Evolutionary conservation across 257 asterid species (phyloP), one percentile per base, ranked within the genome.

Genomic region (Solanum medicagineum): DNA sequence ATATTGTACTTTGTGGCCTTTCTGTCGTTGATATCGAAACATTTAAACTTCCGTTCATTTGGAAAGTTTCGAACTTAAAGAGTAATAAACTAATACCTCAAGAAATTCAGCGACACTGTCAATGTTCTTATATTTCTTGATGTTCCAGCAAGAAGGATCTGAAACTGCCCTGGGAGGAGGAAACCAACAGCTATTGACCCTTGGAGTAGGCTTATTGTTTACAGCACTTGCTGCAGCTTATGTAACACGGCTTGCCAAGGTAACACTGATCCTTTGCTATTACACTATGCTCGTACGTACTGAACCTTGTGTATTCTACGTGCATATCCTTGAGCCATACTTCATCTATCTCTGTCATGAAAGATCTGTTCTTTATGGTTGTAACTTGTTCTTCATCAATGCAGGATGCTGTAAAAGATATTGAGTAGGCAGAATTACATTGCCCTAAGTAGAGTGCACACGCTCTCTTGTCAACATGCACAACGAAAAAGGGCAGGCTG

Each of bases 171-270:
- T 94, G 42, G 49, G 85, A 9, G 97, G 97, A 89, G 95, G 98
- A 71, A 93, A 87, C 9, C 92, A 95, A 14, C 81, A 75, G 7
- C 91, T 94, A 29, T 73, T 90, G 91, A 94, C 97, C 8, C 98
- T 95, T 10, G 99, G 98, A 44, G 29, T 94, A 80, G 98, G 98
- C 20, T 90, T 96, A 44, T 88, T 95, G 77, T 94, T 93, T 45
- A 96, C 98, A 9, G 98, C 93, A 22, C 17, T 95, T 5, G 99
- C 98, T 60, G 98, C 99, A 57, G 87, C 98, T 13, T 96, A 95
- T 26, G 97, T 96, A 11, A 90, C 98, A 7, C 91, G 91, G 84
- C 92, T 96, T 45, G 99, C 98, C n/a, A 94, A 96, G 97, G 99
- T 96, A 92, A 49, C 80, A 13, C 70, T 14, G 44, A 17, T 36